Evolutionary conservation across 441 rosid genomes (phyloP).

Genomic region (Kokia cookei): DNA sequence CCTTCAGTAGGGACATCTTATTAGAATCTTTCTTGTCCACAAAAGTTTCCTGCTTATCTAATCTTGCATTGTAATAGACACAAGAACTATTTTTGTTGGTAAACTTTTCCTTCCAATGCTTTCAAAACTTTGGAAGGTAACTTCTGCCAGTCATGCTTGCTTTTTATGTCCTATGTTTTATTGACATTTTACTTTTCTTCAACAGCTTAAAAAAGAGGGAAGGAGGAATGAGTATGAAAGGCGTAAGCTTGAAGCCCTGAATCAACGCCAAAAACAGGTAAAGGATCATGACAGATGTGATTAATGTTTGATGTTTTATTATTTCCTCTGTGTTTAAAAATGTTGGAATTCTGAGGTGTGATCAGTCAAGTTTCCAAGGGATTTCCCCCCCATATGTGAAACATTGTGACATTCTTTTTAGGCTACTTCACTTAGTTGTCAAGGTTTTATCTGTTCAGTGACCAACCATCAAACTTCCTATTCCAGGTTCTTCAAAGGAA

Average conservation of each 20-base stretch:
- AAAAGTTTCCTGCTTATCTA: background rate
- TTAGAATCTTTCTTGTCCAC: background rate
- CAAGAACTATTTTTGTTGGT: background rate
- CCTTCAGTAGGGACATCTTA: background rate
- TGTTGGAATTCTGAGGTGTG: background rate
- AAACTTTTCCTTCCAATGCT: background rate
- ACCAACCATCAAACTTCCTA: conserved; percentile 8
- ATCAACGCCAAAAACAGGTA: conserved; percentile 65
- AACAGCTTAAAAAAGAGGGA: conserved; percentile 67
- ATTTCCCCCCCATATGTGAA: background rate
- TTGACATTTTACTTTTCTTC: conserved; percentile 11
- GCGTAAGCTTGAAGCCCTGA: conserved; percentile 59
- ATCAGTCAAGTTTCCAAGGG: background rate
- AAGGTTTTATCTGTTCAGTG: background rate
- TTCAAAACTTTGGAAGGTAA: background rate
- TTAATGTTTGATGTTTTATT: background rate
- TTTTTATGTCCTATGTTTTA: background rate
- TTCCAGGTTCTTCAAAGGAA: conserved; percentile 78
- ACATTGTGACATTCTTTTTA: background rate
- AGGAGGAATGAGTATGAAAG: conserved; percentile 64
- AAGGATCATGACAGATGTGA: background rate
- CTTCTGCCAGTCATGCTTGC: background rate
- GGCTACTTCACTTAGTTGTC: background rate
- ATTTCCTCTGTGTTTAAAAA: background rate
- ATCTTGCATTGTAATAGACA: background rate